A percentile compares a stretch with the other conserved stretches of the same genome.
Evolutionary conservation across 768 basidiomycete species (phyloP).

Genomic region (Mycena alexandri): DNA sequence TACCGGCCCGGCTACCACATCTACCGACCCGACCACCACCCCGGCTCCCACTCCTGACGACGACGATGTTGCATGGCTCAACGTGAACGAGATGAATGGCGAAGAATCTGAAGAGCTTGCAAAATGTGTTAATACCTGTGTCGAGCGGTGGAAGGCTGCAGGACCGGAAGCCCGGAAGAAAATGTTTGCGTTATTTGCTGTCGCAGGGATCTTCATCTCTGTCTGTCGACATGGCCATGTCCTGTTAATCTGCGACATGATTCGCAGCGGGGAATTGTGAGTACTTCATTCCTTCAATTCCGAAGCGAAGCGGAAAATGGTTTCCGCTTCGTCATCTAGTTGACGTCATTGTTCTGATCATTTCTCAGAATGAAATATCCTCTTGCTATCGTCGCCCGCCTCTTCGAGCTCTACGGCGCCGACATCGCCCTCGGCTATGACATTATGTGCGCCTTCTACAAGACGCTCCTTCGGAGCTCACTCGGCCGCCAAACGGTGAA

Average conservation of each 20-base stretch:
- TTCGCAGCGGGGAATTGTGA: constrained; percentile 45
- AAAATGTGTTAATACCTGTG: constrained; percentile 35
- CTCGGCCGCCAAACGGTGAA: constrained; percentile 33
- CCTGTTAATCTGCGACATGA: constrained; percentile 44
- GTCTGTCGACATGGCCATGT: constrained; percentile 47
- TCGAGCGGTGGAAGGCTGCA: constrained; percentile 37
- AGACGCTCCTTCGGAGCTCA: constrained; percentile 36
- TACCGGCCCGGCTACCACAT: too few relatives aligned
- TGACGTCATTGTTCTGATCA: too few relatives aligned
- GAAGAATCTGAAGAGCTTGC: constrained; percentile 28
- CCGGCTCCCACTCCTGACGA: too few relatives aligned
- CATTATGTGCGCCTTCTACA: constrained; percentile 45
- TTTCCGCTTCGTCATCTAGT: too few relatives aligned
- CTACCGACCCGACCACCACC: too few relatives aligned
- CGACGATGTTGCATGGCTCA: constrained; percentile 39
- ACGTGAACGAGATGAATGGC: constrained; percentile 31
- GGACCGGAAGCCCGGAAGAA: constrained; percentile 38
- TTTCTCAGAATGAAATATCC: constrained; percentile 45
- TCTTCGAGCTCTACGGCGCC: constrained; percentile 36
- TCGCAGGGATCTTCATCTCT: constrained; percentile 44
- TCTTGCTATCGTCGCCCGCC: constrained; percentile 38
- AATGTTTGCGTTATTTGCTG: constrained; percentile 42
- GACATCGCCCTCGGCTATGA: constrained; percentile 40
- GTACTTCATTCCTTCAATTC: constrained; percentile 9
- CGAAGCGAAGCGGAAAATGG: too few relatives aligned